Evolutionary conservation across 305 asterid genomes (phyloP), one percentile per base, ranked within the genome.

Genomic region (Solanum hybrid): DNA sequence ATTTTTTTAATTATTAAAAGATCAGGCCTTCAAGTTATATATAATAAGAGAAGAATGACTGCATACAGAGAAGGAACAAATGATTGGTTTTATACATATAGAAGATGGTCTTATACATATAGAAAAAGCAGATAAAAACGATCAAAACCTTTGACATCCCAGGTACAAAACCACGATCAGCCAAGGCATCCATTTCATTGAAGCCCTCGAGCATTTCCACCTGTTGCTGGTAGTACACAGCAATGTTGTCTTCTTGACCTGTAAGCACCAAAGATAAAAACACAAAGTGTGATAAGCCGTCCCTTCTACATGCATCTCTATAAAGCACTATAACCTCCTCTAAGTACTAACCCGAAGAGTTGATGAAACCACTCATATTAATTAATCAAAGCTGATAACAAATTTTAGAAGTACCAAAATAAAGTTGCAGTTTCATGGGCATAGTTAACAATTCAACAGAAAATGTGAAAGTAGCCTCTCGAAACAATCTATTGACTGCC

Each of bases 171-270:
- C 94, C 95, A 78, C 93, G 93, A 51, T 92, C 95, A 2, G 94
- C 92, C 88, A 93, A 92, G 88, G 91, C 92, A 91, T 93, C 95
- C 95, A 93, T 93, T 92, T 92, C 94, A 89, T 87, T 93, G 90
- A 93, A 93, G 32, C 95, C 93, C 89, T 88, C 95, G 35, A 92
- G 91, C 95, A 93, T 93, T 90, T 93, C 95, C 26, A 92, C 95
- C 42, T 93, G 95, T 78, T 93, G 95, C 79, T 93, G 94, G 89
- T 93, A 93, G 78, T 93, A 93, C 31, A 91, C 94, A 2, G 95
- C 94, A 13, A 93, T 91, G 27, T 89, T 89, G 87, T 92, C 93
- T 91, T 93, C 95, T 37, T 91, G 89, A 80, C 93, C 95, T 91
- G 91, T 64, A 90, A 88, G 34, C 88, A 89, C 78, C 91, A 90